These are phyloP conservation scores for Pyrenochaeta sp. DNA, from an alignment of 2,329 filamentous ascomycete species.

Conservation along the genomic window DNA sequence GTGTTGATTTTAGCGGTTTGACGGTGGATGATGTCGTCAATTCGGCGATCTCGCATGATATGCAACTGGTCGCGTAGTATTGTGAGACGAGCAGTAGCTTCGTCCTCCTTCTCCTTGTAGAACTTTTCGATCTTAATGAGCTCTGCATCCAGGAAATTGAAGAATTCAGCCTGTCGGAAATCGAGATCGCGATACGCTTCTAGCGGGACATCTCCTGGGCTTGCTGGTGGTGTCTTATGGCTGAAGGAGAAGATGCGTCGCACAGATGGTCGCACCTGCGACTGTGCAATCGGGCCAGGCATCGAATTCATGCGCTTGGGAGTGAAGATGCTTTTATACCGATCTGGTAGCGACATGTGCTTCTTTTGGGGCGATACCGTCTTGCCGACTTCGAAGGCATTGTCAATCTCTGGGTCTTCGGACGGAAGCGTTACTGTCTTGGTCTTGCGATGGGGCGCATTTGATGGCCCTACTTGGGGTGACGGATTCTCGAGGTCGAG, in stretches of 20 bases:
- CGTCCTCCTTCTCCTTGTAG: slow-evolving; percentile 85
- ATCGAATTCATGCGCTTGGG: slow-evolving; percentile 53
- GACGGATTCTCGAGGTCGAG: slow-evolving; percentile 53
- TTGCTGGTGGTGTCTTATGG: slow-evolving; percentile 47
- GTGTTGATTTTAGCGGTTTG: slow-evolving; percentile 46
- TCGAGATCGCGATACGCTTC: slow-evolving; percentile 71
- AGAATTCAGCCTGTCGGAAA: slow-evolving; percentile 82
- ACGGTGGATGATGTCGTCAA: slow-evolving; percentile 71
- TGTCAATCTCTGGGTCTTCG: slow-evolving; percentile 29
- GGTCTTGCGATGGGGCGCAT: slow-evolving; percentile 16
- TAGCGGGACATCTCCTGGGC: slow-evolving; percentile 58
- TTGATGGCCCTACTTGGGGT: slow-evolving; percentile 22
- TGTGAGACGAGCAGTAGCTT: slow-evolving; percentile 75
- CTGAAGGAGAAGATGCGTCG: slow-evolving; percentile 53
- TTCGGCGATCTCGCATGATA: slow-evolving; percentile 86
- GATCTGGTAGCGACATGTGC: slow-evolving; percentile 35
- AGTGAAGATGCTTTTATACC: slow-evolving; percentile 48
- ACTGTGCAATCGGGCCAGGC: slow-evolving; percentile 30
- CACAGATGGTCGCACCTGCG: slow-evolving; percentile 45
- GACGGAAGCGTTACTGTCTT: slow-evolving; percentile 29
- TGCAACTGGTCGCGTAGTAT: slow-evolving; percentile 84
- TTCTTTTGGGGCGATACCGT: slow-evolving; percentile 44
- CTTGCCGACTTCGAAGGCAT: slow-evolving; percentile 55
- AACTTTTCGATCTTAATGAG: slow-evolving; percentile 92
- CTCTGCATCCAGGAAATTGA: slow-evolving; percentile 81